Evolutionary conservation across 169 alveolate species (phyloP).

Genomic region (Cryptosporidium xiaoi): DNA sequence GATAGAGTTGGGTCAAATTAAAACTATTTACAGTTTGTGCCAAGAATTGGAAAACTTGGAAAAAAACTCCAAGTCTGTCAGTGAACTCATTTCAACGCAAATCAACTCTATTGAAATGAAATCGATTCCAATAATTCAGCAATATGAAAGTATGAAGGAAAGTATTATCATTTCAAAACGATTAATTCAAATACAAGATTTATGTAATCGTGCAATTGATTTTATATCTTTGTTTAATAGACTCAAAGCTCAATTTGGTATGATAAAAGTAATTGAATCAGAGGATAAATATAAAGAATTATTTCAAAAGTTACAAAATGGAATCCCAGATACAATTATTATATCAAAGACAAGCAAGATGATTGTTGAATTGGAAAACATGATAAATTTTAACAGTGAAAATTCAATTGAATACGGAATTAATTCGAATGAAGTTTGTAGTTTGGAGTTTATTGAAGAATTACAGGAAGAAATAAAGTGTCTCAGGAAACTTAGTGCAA

Average conservation of each 20-base stretch:
- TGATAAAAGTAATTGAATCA: slow-evolving; percentile 11
- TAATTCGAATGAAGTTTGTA: neutral
- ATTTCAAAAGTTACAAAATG: slow-evolving; percentile 7
- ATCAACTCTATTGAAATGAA: neutral
- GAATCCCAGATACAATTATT: slow-evolving; percentile 36
- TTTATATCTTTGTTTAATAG: slow-evolving; percentile 32
- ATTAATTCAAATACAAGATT: slow-evolving; percentile 20
- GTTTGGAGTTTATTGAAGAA: slow-evolving; percentile 54
- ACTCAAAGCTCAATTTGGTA: slow-evolving; percentile 15
- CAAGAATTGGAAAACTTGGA: slow-evolving; percentile 24
- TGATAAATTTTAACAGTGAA: slow-evolving; percentile 21
- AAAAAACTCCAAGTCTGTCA: neutral
- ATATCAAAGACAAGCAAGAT: slow-evolving; percentile 42
- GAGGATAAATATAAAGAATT: slow-evolving; percentile 17
- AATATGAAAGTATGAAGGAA: slow-evolving; percentile 51
- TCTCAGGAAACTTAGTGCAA: slow-evolving; percentile 51
- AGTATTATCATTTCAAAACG: slow-evolving; percentile 28
- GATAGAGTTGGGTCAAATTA: slow-evolving; percentile 22
- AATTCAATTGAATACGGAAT: neutral
- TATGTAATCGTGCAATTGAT: slow-evolving; percentile 51
- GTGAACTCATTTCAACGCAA: neutral
- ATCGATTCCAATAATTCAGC: slow-evolving; percentile 18
- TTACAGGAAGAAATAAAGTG: slow-evolving; percentile 66
- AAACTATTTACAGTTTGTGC: slow-evolving; percentile 22
- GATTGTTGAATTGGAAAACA: slow-evolving; percentile 55